Conservation (phyloP, 116 monocot genomes). For the Papilionanthe hybrid region DNA sequence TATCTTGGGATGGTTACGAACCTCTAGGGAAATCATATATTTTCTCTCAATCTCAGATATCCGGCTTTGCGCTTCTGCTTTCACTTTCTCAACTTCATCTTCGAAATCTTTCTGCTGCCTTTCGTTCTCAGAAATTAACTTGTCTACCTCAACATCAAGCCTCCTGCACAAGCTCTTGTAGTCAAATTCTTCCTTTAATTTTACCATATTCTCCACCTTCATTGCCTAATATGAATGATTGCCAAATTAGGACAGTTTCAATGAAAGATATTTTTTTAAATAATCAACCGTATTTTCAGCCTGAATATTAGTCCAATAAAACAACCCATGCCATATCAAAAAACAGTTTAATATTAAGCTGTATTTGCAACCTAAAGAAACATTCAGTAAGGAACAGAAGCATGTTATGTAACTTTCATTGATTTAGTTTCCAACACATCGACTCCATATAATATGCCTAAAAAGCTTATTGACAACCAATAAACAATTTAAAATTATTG, state of each 20-base stretch:
- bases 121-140: conserved; percentile 85
- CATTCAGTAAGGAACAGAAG: neutral
- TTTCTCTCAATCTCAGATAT: conserved; percentile 53
- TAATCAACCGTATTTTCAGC: neutral
- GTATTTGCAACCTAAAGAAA: neutral
- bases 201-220: conserved; percentile 97
- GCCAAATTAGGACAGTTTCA: neutral
- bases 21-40: conserved; percentile 60
- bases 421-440: neutral
- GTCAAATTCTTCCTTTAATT: conserved; percentile 96
- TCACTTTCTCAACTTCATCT: conserved; percentile 64
- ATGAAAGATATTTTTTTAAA: neutral
- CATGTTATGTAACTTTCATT: neutral
- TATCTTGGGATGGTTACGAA: conserved; percentile 8
- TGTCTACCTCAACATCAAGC: conserved; percentile 87
- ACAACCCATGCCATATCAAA: neutral
- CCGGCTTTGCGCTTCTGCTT: conserved; percentile 50
- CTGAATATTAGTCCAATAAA: conserved; percentile 1
- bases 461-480: neutral
- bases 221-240: conserved; percentile 53
- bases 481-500: neutral
- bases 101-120: conserved; percentile 63
- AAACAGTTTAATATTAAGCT: neutral
- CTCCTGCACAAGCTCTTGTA: conserved; percentile 88
- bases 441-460: neutral